phyloP scores from a whole-genome alignment of 208 protist genomes.

The Tritrichomonas musculus region DNA sequence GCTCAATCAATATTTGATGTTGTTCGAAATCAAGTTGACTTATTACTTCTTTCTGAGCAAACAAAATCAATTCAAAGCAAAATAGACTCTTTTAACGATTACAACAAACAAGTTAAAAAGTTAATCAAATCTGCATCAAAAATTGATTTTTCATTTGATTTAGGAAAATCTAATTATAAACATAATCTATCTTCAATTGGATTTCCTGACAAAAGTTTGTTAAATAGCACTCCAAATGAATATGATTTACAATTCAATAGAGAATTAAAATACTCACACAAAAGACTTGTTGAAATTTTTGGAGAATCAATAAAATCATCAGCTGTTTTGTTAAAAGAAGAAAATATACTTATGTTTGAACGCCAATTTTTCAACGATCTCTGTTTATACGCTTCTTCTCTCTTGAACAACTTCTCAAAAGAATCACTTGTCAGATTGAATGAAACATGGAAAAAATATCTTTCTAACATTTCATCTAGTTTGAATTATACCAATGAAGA shows the following conservation, averaged over 20 bases:
- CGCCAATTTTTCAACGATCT: not conserved
- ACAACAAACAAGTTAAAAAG: not conserved
- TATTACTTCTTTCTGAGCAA: not conserved
- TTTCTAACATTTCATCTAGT: not conserved
- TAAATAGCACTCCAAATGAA: not conserved
- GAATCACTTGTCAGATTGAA: not conserved
- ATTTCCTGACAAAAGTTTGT: not conserved
- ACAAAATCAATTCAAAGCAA: not conserved
- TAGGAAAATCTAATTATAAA: not conserved
- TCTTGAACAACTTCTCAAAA: not conserved
- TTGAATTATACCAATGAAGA: not conserved
- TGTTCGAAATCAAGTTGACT: not conserved
- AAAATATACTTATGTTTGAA: not conserved
- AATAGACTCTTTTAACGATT: not conserved
- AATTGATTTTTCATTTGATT: not conserved
- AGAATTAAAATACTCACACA: not conserved
- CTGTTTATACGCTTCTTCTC: too few relatives aligned
- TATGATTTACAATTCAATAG: not conserved
- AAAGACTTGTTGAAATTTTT: not conserved
- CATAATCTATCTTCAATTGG: not conserved
- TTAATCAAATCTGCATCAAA: not conserved
- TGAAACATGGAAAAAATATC: not conserved
- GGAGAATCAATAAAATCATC: not conserved
- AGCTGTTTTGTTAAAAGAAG: not conserved
- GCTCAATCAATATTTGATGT: conserved; percentile 13